Evolutionary conservation across 2,329 filamentous ascomycete genomes (phyloP).

Genomic region (Penicillium frequentans): DNA sequence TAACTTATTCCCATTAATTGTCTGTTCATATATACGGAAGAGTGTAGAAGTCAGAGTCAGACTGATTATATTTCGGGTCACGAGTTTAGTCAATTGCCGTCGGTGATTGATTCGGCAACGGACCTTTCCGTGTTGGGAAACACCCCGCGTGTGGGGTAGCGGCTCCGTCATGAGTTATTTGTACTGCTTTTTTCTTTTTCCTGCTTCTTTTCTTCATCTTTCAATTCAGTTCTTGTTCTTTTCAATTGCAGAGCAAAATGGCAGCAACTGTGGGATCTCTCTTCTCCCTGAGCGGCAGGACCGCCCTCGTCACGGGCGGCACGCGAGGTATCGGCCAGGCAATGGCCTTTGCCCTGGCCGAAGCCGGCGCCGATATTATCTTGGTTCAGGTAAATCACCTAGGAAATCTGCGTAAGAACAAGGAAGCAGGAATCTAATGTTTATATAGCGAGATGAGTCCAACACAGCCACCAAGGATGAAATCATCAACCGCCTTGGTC

Average conservation of each 20-base stretch:
- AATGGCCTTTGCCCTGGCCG: conserved; percentile 49
- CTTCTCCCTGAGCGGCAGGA: conserved; percentile 44
- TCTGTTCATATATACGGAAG: not conserved
- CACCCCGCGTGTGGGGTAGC: conserved; percentile 12
- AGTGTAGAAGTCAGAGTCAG: not conserved
- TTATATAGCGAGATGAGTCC: conserved; percentile 53
- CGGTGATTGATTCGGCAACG: not conserved
- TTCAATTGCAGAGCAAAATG: conserved; percentile 24
- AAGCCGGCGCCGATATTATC: conserved; percentile 49
- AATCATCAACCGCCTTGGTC: conserved; percentile 38
- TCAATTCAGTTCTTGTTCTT: not conserved
- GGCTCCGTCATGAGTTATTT: not conserved
- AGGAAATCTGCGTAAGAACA: not conserved
- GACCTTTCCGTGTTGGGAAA: not conserved
- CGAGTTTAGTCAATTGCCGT: not conserved
- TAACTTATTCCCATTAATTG: not conserved
- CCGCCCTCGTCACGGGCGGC: conserved; percentile 49
- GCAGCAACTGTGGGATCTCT: conserved; percentile 29
- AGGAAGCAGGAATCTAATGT: not conserved
- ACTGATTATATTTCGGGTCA: not conserved
- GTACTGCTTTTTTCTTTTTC: not conserved
- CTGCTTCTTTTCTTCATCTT: not conserved
- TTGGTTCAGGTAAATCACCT: conserved; percentile 37
- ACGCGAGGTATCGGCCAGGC: conserved; percentile 49
- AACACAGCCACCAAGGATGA: conserved; percentile 46